phyloP scores from a whole-genome alignment of 108 stramenopile genomes.

The Seminavis robusta region DNA sequence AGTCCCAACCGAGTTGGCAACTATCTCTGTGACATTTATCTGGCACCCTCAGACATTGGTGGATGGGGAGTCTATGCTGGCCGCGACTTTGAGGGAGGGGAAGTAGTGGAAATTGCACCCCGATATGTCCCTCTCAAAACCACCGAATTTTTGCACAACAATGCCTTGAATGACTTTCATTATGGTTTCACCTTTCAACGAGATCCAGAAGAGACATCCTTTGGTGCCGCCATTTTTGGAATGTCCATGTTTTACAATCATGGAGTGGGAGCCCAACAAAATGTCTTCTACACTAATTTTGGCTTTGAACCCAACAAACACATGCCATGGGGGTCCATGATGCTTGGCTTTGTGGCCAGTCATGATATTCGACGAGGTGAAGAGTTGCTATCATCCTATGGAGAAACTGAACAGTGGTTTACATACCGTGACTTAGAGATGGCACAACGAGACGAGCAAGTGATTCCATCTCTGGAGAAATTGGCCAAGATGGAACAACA shows the following conservation, averaged over 20 bases:
- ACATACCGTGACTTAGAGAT: conserved; percentile 1
- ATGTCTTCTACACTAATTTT: conserved; percentile 18
- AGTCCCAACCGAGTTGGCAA: no score
- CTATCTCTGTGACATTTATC: conserved; percentile 23
- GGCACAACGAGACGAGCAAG: background rate
- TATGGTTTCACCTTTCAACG: background rate
- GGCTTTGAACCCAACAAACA: background rate
- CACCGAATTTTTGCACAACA: no score
- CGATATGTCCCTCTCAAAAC: conserved; percentile 13
- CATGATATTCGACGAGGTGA: conserved; percentile 4
- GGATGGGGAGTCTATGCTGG: conserved; percentile 38
- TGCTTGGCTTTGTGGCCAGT: conserved; percentile 28
- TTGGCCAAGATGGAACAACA: conserved; percentile 1
- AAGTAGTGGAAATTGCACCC: conserved; percentile 33
- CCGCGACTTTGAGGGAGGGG: conserved; percentile 11
- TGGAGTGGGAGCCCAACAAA: conserved; percentile 24
- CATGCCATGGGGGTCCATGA: conserved; percentile 10
- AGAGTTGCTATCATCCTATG: conserved; percentile 9
- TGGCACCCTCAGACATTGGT: conserved; percentile 22
- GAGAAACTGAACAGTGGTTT: conserved; percentile 10
- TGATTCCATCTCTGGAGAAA: no score
- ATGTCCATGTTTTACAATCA: conserved; percentile 38
- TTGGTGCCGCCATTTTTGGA: conserved; percentile 23
- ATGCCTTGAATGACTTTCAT: background rate
- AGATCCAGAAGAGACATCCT: background rate